phyloP scores from a whole-genome alignment of 129 eudicot species.

The Rutidosis leptorrhynchoides region DNA sequence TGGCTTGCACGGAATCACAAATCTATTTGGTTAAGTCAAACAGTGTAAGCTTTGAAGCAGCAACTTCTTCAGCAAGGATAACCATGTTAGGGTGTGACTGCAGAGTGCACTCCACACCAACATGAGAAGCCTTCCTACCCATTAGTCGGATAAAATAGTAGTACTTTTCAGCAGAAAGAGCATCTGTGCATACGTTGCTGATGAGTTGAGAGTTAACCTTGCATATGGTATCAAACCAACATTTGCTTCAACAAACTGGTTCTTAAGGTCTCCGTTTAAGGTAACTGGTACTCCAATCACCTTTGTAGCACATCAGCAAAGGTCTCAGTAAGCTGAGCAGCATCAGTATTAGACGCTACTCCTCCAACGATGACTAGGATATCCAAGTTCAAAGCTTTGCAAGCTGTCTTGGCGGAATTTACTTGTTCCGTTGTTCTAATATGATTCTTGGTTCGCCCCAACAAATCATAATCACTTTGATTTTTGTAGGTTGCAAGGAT shows the following conservation, averaged over 20 bases:
- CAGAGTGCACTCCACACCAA: conserved; percentile 95
- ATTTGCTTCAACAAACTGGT: conserved; percentile 93
- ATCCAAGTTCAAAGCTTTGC: conserved; percentile 83
- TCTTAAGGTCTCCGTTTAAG: conserved; percentile 94
- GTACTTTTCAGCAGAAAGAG: conserved; percentile 97
- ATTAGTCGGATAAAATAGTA: conserved; percentile 94
- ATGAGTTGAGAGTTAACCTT: conserved; percentile 96
- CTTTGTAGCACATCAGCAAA: conserved; percentile 96
- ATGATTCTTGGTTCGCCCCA: conserved; percentile 98
- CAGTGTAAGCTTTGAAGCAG: conserved; percentile 88
- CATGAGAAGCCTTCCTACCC: conserved; percentile 99
- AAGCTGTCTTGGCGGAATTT: conserved; percentile 82
- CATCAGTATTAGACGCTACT: conserved; percentile 97
- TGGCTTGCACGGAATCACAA: conserved; percentile 96
- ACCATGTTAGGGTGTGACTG: conserved; percentile 98
- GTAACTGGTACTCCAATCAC: conserved; percentile 99
- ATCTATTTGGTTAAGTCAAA: conserved; percentile 86
- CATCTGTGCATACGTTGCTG: conserved; percentile 98
- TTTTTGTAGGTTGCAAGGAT: too few relatives aligned
- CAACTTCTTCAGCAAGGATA: conserved; percentile 94
- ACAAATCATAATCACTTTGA: conserved; percentile 97
- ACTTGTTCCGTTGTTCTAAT: conserved; percentile 96
- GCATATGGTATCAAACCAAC: conserved; percentile 98
- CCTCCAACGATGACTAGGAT: conserved; percentile 94
- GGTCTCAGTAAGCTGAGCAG: conserved; percentile 98